Evolutionary conservation across 1,284 basidiomycete species (phyloP).

Genomic region (Paramarasmius palmivorus): DNA sequence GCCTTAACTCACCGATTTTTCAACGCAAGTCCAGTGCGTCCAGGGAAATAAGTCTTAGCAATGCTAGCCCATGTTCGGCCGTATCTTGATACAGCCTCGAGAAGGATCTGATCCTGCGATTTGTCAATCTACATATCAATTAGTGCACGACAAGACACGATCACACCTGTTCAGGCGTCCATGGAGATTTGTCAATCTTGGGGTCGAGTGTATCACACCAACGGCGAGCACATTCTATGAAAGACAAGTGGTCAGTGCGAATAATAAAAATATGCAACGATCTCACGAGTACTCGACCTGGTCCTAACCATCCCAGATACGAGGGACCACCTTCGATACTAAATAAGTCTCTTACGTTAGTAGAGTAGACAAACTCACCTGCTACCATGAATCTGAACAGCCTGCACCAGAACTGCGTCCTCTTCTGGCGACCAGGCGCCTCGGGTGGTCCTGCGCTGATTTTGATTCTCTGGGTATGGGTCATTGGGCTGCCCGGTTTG

Average conservation of each 20-base stretch:
- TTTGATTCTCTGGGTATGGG: background rate
- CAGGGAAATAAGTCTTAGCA: conserved; percentile 56
- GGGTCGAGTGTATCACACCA: conserved; percentile 61
- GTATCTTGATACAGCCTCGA: conserved; percentile 51
- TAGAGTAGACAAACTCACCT: conserved; percentile 29
- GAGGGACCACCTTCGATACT: conserved; percentile 45
- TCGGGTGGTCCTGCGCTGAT: conserved; percentile 24
- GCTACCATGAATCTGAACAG: conserved; percentile 51
- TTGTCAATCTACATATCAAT: conserved; percentile 5
- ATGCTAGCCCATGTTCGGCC: conserved; percentile 61
- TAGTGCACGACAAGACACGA: conserved; percentile 11
- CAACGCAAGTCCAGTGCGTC: conserved; percentile 54
- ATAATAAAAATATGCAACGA: background rate
- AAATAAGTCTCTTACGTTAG: background rate
- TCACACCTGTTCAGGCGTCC: conserved; percentile 49
- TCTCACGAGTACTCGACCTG: conserved; percentile 56
- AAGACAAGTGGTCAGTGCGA: conserved; percentile 15
- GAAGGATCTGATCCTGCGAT: conserved; percentile 46
- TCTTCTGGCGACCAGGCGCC: conserved; percentile 61
- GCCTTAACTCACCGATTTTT: conserved; percentile 47
- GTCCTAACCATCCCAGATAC: conserved; percentile 53
- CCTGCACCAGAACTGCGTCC: conserved; percentile 51
- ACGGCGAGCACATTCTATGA: conserved; percentile 54
- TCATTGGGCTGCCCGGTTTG: background rate
- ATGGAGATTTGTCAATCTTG: conserved; percentile 53